These are phyloP conservation scores for Candida silvatica DNA, from an alignment of 805 yeast species.

Conservation along the genomic window DNA sequence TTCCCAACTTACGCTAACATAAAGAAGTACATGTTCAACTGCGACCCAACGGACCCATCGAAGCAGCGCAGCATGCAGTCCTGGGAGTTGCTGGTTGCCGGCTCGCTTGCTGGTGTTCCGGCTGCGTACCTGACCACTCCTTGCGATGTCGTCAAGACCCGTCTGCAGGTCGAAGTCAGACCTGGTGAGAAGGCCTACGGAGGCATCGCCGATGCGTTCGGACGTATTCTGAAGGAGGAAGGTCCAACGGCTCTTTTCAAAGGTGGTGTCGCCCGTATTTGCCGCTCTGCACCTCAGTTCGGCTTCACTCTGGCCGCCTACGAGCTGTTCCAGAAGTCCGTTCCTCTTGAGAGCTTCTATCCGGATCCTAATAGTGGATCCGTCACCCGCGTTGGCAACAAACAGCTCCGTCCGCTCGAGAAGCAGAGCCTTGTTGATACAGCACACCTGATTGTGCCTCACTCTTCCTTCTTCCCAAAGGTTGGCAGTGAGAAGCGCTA, in stretches of 20 bases:
- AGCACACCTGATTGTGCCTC: background rate
- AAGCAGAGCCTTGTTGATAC: conserved; percentile 15
- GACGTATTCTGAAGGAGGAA: conserved; percentile 70
- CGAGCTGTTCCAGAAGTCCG: conserved; percentile 72
- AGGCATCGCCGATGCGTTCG: conserved; percentile 72
- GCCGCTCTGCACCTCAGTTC: conserved; percentile 95
- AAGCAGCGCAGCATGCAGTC: conserved; percentile 56
- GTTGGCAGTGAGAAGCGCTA: too few species aligned
- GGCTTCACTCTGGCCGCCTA: conserved; percentile 98
- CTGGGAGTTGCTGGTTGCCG: conserved; percentile 78
- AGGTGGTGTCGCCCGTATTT: conserved; percentile 92
- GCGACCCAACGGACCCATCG: conserved; percentile 62
- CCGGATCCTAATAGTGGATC: conserved; percentile 14
- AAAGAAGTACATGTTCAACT: conserved; percentile 72
- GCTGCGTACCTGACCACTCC: conserved; percentile 97
- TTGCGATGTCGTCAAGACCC: conserved; percentile 91
- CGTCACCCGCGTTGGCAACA: background rate
- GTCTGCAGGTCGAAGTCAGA: conserved; percentile 79
- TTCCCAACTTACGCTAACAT: conserved; percentile 96
- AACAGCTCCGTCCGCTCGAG: conserved; percentile 19
- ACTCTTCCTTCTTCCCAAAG: conserved; percentile 2
- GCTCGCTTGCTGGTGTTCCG: conserved; percentile 97
- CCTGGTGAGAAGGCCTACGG: conserved; percentile 69
- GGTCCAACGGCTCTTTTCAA: conserved; percentile 83
- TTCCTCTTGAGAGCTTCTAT: conserved; percentile 52